Conservation (phyloP, 495 filamentous ascomycete species). For the Talaromyces stipitatus region DNA sequence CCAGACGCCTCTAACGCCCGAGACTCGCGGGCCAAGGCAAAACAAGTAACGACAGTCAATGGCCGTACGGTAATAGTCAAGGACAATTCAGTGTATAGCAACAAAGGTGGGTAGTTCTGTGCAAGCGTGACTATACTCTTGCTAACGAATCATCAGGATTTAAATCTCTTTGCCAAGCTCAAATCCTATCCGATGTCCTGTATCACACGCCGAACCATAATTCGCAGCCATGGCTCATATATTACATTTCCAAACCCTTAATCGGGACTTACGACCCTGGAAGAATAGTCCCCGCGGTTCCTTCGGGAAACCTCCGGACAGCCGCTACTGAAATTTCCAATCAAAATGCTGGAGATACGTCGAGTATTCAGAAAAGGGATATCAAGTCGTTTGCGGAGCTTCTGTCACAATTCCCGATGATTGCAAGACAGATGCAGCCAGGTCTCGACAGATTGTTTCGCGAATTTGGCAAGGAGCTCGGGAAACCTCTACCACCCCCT, state of each 20-base stretch:
- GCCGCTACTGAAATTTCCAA: slow-evolving; percentile 22
- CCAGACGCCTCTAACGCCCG: slow-evolving; percentile 73
- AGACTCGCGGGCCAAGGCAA: slow-evolving; percentile 87
- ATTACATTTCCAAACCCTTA: slow-evolving; percentile 92
- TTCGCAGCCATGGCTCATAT: slow-evolving; percentile 86
- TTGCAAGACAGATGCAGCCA: slow-evolving; percentile 91
- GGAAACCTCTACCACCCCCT: slow-evolving; percentile 73
- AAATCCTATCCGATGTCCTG: slow-evolving; percentile 76
- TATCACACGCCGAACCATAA: slow-evolving; percentile 81
- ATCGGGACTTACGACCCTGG: slow-evolving; percentile 74
- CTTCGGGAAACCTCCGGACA: slow-evolving; percentile 33
- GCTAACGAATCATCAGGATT: slow-evolving; percentile 55
- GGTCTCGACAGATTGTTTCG: slow-evolving; percentile 86
- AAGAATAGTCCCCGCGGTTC: slow-evolving; percentile 53
- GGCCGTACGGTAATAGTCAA: slow-evolving; percentile 91
- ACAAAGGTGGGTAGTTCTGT: slow-evolving; percentile 62
- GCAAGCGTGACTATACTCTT: slow-evolving; percentile 11
- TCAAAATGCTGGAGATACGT: slow-evolving; percentile 26
- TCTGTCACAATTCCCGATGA: slow-evolving; percentile 89
- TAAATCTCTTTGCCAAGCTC: slow-evolving; percentile 83
- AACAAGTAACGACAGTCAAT: slow-evolving; percentile 86
- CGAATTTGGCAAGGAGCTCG: slow-evolving; percentile 78
- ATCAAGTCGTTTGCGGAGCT: slow-evolving; percentile 87
- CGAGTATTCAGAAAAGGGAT: slow-evolving; percentile 67
- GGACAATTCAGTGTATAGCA: slow-evolving; percentile 87